Evolutionary conservation across 768 basidiomycete species (phyloP), one percentile per base, ranked within the genome.

Genomic region (Melanogaster broomeanus): DNA sequence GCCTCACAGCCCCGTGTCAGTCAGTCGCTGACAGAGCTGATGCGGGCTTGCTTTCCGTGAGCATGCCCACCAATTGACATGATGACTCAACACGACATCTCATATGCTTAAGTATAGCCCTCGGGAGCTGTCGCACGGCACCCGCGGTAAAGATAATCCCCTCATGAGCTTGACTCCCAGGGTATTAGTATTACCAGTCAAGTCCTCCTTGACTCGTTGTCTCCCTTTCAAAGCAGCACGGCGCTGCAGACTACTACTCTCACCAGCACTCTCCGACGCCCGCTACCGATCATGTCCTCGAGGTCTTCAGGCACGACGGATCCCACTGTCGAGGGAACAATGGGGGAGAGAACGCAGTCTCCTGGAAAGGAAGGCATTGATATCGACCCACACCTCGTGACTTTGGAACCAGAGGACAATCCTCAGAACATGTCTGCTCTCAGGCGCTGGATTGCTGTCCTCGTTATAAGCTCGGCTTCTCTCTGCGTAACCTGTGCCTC

Each of bases 401-500:
- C 61, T 16, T 60, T 83, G 15, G 75, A 78, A 2, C 59, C 62
- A 4, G 53, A 67, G 13, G 79, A 81, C 37, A 51, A 77, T 50
- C 79, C 79, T 0, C 73, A 78, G 46, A 58, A 68, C 28, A 63
- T 77, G 31, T 61, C 78, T 16, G 47, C 54, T 0, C 25, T 71
- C 22, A 73, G 70, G 55, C 80, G 80, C 56, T 83, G 82, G 82
- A 47, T 76, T 22, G 66, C 72, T 6, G 77, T 83, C 7, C 50
- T 73, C 3, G 68, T 75, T 7, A 80, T 83, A 48, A 73, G 77
- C 31, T 67, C 70, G 3, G 76, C 76, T 11, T 72, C 79, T 6
- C 68, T 79, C 11, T 81, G 79, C 48, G 79, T 77, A 6, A 78
- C 83, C 1, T 80, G 76, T 59, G 77, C 78, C 12, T 84, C 83